Conservation (phyloP, 2,329 filamentous ascomycete species). For the Aspergillus glaucus region DNA sequence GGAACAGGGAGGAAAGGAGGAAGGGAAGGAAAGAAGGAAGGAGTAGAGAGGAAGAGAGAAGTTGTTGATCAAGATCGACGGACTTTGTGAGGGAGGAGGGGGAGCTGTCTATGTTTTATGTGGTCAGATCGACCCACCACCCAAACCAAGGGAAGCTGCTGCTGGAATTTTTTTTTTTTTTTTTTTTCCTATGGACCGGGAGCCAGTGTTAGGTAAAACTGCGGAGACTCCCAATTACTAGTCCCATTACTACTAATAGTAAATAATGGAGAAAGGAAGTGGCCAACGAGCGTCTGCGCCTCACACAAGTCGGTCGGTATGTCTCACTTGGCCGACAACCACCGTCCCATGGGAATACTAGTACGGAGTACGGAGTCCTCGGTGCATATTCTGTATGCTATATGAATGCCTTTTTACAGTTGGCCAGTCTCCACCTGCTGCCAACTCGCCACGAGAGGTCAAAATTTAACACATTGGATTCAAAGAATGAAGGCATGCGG, state of each 20-base stretch:
- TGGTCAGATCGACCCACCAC: constrained; percentile 21
- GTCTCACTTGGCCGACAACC: constrained; percentile 16
- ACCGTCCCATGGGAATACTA: constrained; percentile 3
- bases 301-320: constrained; percentile 14
- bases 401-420: neutral
- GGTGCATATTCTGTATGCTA: neutral
- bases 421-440: neutral
- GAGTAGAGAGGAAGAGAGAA: constrained; percentile 5
- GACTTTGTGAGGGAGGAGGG: neutral
- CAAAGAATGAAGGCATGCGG: no score
- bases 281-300: constrained; percentile 20
- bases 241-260: constrained; percentile 4
- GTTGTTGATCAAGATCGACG: constrained; percentile 1
- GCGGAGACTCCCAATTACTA: no score
- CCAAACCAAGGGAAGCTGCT: constrained; percentile 20
- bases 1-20: constrained; percentile 2
- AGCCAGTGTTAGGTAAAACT: neutral
- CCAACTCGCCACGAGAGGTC: neutral
- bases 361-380: neutral
- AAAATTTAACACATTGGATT: neutral
- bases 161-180: neutral
- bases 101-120: constrained; percentile 20
- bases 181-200: constrained; percentile 6
- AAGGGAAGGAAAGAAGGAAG: constrained; percentile 4
- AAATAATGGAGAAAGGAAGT: constrained; percentile 6